Evolutionary conservation across 208 protist genomes (phyloP).

Genomic region (Leishmania major): DNA sequence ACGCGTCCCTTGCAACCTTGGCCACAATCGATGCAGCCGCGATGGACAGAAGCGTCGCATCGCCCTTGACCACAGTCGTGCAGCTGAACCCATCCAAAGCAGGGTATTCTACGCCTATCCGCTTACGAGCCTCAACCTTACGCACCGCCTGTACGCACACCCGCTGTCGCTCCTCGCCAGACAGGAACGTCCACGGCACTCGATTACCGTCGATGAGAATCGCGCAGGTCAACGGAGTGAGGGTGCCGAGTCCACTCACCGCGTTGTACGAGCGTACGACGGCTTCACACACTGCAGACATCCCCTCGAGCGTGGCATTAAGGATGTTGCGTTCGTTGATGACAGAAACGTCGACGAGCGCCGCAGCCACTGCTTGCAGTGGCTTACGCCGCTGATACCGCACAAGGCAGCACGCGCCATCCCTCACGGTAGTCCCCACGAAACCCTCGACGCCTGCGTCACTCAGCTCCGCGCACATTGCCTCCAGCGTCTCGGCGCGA

Average conservation of each 20-base stretch:
- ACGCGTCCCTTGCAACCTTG: conserved; percentile 51
- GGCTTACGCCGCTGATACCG: conserved; percentile 7
- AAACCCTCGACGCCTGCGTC: not conserved
- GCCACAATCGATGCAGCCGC: conserved; percentile 49
- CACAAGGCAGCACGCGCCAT: conserved; percentile 9
- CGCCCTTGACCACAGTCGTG: conserved; percentile 40
- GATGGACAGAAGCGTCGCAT: conserved; percentile 36
- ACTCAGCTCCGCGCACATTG: conserved; percentile 28
- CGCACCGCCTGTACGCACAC: not conserved
- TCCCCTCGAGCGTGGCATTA: conserved; percentile 65
- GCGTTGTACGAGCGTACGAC: conserved; percentile 30
- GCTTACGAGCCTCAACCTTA: conserved; percentile 21
- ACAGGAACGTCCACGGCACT: conserved; percentile 48
- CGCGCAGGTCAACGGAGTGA: conserved; percentile 37
- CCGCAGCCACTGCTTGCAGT: conserved; percentile 30
- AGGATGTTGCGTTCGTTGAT: conserved; percentile 59
- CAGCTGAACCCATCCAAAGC: conserved; percentile 25
- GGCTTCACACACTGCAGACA: conserved; percentile 31
- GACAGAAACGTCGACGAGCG: conserved; percentile 29
- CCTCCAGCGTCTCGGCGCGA: conserved; percentile 23
- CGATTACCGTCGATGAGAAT: conserved; percentile 57
- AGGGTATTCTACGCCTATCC: conserved; percentile 29
- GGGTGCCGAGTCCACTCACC: not conserved
- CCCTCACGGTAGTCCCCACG: not conserved
- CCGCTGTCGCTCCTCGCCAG: conserved; percentile 12